These are phyloP conservation scores for Eutrema japonicum DNA, from an alignment of 345 rosid species.

Conservation along the genomic window DNA sequence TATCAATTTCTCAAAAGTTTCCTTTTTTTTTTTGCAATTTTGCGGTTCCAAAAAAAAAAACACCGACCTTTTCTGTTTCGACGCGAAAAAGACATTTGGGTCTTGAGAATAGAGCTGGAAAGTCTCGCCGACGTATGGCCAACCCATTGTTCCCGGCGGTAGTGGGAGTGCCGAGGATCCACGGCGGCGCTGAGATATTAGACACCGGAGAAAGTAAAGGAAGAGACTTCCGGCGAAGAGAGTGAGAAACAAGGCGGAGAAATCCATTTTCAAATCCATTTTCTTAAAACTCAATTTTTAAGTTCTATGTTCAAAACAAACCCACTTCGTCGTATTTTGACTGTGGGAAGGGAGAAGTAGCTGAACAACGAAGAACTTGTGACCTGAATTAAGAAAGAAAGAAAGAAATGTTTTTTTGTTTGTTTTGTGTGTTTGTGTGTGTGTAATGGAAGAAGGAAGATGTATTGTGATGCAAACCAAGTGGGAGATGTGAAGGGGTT, in stretches of 20 bases:
- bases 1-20: background rate
- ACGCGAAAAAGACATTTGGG: slow-evolving; percentile 83
- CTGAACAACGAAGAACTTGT: slow-evolving; percentile 41
- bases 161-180: slow-evolving; percentile 54
- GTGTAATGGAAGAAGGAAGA: slow-evolving; percentile 18
- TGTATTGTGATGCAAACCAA: slow-evolving; percentile 36
- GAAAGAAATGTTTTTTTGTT: background rate
- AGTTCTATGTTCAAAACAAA: slow-evolving; percentile 3
- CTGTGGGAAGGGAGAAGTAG: slow-evolving; percentile 29
- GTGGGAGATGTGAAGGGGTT: slow-evolving; percentile 43
- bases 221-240: slow-evolving; percentile 39
- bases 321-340: slow-evolving; percentile 32
- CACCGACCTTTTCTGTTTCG: slow-evolving; percentile 60
- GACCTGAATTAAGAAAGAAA: slow-evolving; percentile 1
- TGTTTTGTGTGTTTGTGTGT: background rate
- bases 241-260: slow-evolving; percentile 41
- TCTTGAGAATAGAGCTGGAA: slow-evolving; percentile 86
- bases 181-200: slow-evolving; percentile 41
- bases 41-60: background rate
- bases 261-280: slow-evolving; percentile 59
- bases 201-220: slow-evolving; percentile 40
- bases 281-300: background rate
- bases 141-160: slow-evolving; percentile 88
- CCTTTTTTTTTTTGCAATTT: background rate
- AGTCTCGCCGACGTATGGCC: slow-evolving; percentile 87